These are phyloP conservation scores for Castanea sativa DNA, from an alignment of 306 rosid species.

Conservation along the genomic window DNA sequence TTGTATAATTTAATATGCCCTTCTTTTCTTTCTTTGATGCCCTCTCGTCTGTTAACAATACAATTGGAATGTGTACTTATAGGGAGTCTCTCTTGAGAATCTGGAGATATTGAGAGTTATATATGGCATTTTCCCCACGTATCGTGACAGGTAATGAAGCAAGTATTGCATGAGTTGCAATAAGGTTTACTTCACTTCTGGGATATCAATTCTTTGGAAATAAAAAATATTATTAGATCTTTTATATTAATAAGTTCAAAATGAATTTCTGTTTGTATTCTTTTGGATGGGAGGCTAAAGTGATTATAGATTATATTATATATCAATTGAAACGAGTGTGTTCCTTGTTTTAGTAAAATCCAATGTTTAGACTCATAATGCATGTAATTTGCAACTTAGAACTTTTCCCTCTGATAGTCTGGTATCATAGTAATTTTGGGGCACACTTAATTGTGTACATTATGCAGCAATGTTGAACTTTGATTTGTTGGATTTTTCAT, in stretches of 20 bases:
- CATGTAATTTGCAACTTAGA: not conserved
- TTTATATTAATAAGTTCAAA: not conserved
- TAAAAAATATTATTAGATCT: not conserved
- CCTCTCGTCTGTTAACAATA: not conserved
- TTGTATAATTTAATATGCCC: not conserved
- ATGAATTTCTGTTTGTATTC: not conserved
- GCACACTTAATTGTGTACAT: not conserved
- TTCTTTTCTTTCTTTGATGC: not conserved
- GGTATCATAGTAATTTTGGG: not conserved
- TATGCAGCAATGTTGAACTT: not conserved
- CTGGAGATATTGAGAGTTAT: conserved; percentile 77
- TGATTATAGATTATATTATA: not conserved
- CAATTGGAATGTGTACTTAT: conserved; percentile 5
- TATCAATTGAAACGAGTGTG: not conserved
- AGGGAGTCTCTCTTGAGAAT: conserved; percentile 82
- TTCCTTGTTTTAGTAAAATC: not conserved
- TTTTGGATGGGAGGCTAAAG: not conserved
- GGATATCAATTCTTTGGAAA: not conserved
- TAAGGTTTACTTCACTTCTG: not conserved
- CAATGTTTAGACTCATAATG: not conserved
- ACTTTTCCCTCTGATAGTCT: not conserved
- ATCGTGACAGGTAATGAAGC: conserved; percentile 66
- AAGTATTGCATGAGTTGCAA: conserved; percentile 12
- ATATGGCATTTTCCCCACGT: conserved; percentile 88
- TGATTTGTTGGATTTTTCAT: conserved; percentile 1